Conservation (phyloP, 1,139 yeast species). For the Hyphopichia pseudoburtonii region DNA sequence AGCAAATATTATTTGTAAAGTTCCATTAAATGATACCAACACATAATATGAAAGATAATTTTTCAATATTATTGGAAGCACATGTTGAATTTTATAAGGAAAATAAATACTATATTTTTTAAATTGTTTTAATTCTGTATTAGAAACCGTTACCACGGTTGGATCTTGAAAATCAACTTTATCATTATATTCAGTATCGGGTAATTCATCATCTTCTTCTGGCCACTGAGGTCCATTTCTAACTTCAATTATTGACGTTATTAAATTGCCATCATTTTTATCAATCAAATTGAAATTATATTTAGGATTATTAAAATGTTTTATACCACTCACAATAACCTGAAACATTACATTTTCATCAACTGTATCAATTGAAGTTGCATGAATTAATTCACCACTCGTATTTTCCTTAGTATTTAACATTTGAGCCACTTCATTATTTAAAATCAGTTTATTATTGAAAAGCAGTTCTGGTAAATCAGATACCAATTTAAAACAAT, state of each 20-base stretch:
- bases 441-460: constrained; percentile 34
- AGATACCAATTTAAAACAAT: constrained; percentile 34
- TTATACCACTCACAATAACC: constrained; percentile 31
- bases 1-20: constrained; percentile 67
- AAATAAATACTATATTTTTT: constrained; percentile 34
- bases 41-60: constrained; percentile 39
- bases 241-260: constrained; percentile 28
- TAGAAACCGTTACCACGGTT: constrained; percentile 38
- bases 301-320: constrained; percentile 16
- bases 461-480: constrained; percentile 38
- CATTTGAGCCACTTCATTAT: constrained; percentile 29
- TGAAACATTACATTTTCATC: constrained; percentile 44
- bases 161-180: constrained; percentile 47
- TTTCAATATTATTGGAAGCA: constrained; percentile 32
- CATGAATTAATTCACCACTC: constrained; percentile 23
- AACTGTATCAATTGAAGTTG: constrained; percentile 26
- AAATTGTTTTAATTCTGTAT: constrained; percentile 12
- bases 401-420: constrained; percentile 18
- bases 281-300: not conserved
- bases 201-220: constrained; percentile 29
- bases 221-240: constrained; percentile 48
- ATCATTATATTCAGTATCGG: constrained; percentile 24
- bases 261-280: not conserved
- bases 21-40: constrained; percentile 73
- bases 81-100: constrained; percentile 45